phyloP scores from a whole-genome alignment of 805 yeast genomes.

The Saccharomycopsis guyanensis region DNA sequence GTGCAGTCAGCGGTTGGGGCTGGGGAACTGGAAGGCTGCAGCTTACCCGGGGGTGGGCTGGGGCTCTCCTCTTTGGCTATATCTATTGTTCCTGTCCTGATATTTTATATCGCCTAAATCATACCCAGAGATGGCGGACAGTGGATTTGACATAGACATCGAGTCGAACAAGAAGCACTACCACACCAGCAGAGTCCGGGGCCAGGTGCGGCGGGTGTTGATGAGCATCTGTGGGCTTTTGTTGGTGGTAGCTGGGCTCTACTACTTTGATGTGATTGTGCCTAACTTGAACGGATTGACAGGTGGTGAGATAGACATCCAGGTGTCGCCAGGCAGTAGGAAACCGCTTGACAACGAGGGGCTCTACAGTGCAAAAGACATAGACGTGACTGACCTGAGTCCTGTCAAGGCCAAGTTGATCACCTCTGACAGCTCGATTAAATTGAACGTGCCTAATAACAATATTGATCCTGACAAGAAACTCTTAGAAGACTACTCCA shows the following conservation, averaged over 20 bases:
- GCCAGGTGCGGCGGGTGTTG: neutral
- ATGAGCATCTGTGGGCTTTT: neutral
- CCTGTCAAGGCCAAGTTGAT: neutral
- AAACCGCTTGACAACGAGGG: too few species aligned
- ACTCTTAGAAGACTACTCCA: neutral
- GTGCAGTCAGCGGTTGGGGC: too few species aligned
- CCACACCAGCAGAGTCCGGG: neutral
- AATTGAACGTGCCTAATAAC: constrained; percentile 1
- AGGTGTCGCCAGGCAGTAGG: neutral
- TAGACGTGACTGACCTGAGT: neutral
- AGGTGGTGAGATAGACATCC: neutral
- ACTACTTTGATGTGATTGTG: neutral
- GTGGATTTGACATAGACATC: neutral
- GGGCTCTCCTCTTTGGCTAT: too few species aligned
- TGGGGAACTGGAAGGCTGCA: too few species aligned
- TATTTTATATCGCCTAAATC: too few species aligned
- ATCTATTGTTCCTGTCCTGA: too few species aligned
- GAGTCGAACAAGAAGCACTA: neutral
- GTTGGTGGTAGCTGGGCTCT: neutral
- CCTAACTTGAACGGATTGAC: neutral
- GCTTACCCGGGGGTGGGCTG: too few species aligned
- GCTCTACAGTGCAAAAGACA: neutral
- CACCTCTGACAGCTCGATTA: constrained; percentile 3
- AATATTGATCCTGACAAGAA: constrained; percentile 6
- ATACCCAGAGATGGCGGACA: neutral